Evolutionary conservation across 202 grass and related monocot species (phyloP), one percentile per base, ranked within the genome.

Genomic region (Zizania palustris): DNA sequence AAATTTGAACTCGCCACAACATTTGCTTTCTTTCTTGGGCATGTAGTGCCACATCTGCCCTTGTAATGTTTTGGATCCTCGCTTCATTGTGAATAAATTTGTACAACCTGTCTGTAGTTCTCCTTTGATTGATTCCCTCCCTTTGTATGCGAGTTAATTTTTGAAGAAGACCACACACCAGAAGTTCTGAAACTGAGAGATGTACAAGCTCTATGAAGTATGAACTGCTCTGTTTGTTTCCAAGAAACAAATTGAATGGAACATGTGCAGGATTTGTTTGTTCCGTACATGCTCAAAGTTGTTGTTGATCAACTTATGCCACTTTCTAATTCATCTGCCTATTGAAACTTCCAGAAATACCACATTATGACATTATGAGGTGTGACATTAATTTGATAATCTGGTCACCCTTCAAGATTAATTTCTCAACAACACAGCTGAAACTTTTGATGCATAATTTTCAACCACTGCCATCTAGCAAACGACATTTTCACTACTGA

Each of bases 41-140:
- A 11, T 81, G 88, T 60, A 82, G 88, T 44, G 87, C 82, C 40
- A 75, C 76, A 12, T 96, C 93, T 48, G 90, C 90, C 28, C 80
- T 88, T 9, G 75, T 92, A 71, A 88, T 96, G 82, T 90, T 92
- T 79, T 92, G 90, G 79, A 82, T 96, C 45, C 79, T 92, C 11
- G 93, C 89, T 39, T 90, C 93, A 9, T 50, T 92, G 71, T 92
- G 82, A 96, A 76, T 76, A 66, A 45, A 56, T 12, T 20, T 89
- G 69, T 87, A 75, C 65, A 72, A 77, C 33, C 16, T 67, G 11
- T 80, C 11, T 71, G 72, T 82, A 55, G 59, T 55, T 50, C 51
- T n/a, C 51, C 7, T 55, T 73, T 76, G 67, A 53, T 75, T 88
- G 74, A 45, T 49, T 38, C 60, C 68, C 49, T 72, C 51, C 56